Evolutionary conservation across 768 basidiomycete species (phyloP), one percentile per base, ranked within the genome.

Genomic region (Artomyces pyxidatus): DNA sequence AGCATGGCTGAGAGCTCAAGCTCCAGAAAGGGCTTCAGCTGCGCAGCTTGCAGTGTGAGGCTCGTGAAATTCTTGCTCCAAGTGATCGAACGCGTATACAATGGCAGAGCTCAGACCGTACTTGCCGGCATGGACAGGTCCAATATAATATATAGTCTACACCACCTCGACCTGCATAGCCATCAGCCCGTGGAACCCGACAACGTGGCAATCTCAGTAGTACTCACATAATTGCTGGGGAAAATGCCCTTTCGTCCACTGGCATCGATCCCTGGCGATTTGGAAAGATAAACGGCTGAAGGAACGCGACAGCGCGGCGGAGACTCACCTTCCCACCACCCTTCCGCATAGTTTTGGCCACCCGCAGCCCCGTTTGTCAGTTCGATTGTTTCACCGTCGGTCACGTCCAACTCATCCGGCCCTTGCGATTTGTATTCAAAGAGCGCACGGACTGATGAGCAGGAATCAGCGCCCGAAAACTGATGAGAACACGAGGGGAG

Each of bases 171-270:
- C 80, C 79, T 80, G 60, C 42, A 48, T 37, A 41, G n/a, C n/a
- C n/a, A n/a, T n/a, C n/a, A n/a, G n/a, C n/a, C n/a, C n/a, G n/a
- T n/a, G n/a, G n/a, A n/a, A n/a, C n/a, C n/a, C n/a, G n/a, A n/a
- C n/a, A n/a, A n/a, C n/a, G n/a, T n/a, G n/a, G n/a, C n/a, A n/a
- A 44, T 51, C 29, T 45, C 40, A 56, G 47, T 48, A 42, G 50
- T 46, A 74, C 87, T 65, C 66, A 90, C 88, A 73, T 90, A 90
- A 68, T 88, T 89, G 65, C 84, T 88, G 23, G 88, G 88, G 68
- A 91, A 91, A 58, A 90, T 88, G 5, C 88, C 88, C 64, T 78
- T 87, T 62, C 63, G 69, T 47, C 86, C 82, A 48, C 65, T 62
- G 44, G 68, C 64, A 55, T 81, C 76, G 53, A 78, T 69, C 48